phyloP scores from a whole-genome alignment of 139 green algal genomes.

The Desmodesmus armatus region DNA sequence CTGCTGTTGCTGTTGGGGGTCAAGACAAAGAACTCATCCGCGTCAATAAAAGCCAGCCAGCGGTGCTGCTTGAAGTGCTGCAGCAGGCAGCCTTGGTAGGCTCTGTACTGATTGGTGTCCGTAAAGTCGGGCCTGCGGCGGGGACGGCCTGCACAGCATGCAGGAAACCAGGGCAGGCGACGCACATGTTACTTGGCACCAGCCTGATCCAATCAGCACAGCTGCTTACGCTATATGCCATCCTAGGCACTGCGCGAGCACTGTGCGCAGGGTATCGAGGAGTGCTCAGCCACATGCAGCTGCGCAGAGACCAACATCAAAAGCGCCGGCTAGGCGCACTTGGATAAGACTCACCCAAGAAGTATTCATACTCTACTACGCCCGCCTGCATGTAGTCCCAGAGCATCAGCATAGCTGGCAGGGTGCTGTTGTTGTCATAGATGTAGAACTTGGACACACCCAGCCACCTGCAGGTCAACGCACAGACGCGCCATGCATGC shows the following conservation, averaged over 20 bases:
- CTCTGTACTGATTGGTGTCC: constrained; percentile 55
- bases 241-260: too few relatives aligned
- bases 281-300: too few relatives aligned
- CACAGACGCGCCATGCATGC: too few relatives aligned
- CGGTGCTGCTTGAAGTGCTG: constrained; percentile 50
- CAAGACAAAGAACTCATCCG: constrained; percentile 60
- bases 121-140: constrained; percentile 38
- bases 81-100: constrained; percentile 53
- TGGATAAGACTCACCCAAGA: constrained; percentile 18
- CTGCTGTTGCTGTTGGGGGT: background rate
- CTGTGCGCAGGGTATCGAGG: too few relatives aligned
- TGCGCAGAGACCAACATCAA: too few relatives aligned
- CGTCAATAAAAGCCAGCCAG: constrained; percentile 60
- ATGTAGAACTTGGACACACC: constrained; percentile 59
- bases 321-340: too few relatives aligned
- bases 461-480: constrained; percentile 47
- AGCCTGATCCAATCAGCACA: too few relatives aligned
- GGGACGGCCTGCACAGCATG: constrained; percentile 24
- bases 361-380: constrained; percentile 51
- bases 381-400: constrained; percentile 47
- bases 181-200: too few relatives aligned
- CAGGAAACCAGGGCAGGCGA: too few relatives aligned
- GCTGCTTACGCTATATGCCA: too few relatives aligned
- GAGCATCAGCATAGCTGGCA: constrained; percentile 47
- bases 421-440: constrained; percentile 54